Conservation (phyloP, 2,329 filamentous ascomycete genomes). For the Nemania bipapillata region DNA sequence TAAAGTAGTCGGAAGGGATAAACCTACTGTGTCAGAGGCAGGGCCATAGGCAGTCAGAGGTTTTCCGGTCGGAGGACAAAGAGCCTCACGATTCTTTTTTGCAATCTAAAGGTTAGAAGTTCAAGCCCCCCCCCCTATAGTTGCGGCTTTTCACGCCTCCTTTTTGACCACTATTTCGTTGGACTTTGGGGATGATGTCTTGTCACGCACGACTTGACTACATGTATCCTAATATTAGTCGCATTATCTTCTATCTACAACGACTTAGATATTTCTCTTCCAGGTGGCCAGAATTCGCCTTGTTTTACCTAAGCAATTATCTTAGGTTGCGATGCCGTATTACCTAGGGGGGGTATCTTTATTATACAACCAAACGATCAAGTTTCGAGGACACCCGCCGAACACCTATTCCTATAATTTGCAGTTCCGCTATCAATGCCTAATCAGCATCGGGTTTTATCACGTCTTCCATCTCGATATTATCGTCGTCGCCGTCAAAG, state of each 20-base stretch:
- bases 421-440: neutral
- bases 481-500: conserved; percentile 71
- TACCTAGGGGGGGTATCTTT: conserved; percentile 37
- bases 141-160: too few species aligned
- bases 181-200: too few species aligned
- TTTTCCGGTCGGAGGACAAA: too few species aligned
- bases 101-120: too few species aligned
- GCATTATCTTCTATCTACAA: too few species aligned
- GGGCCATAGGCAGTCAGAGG: too few species aligned
- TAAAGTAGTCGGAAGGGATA: too few species aligned
- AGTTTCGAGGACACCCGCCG: conserved; percentile 21
- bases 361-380: conserved; percentile 34
- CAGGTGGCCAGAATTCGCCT: neutral
- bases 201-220: too few species aligned
- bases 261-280: neutral
- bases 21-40: too few species aligned
- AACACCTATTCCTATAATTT: conserved; percentile 38
- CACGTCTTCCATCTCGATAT: conserved; percentile 85
- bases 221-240: neutral
- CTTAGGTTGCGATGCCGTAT: conserved; percentile 4
- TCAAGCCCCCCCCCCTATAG: too few species aligned
- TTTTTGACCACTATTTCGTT: too few species aligned
- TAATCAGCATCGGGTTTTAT: conserved; percentile 44
- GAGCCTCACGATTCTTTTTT: too few species aligned
- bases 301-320: neutral